Evolutionary conservation across 257 asterid genomes (phyloP), one percentile per base, ranked within the genome.

Genomic region (Forsythia viridissima): DNA sequence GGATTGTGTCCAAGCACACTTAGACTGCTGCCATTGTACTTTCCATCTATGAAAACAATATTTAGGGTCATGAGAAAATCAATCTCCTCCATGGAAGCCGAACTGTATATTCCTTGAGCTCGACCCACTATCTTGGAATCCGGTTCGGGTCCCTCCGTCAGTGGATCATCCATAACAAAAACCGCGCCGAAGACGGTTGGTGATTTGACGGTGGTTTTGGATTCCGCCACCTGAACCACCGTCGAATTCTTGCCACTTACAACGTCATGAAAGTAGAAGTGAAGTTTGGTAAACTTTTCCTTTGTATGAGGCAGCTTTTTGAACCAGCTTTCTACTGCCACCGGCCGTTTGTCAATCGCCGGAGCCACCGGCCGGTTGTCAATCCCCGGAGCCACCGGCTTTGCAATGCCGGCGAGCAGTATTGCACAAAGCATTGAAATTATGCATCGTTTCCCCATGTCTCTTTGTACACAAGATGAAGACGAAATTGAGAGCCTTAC

Each of bases 11-110:
- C 90, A 6, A 81, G 65, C 8, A 89, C 43, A 40, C 77, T 84
- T 0, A 89, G 85, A 21, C 61, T 89, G 77, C 93, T 88, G 13
- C 94, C 94, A 30, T 82, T 85, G 37, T 57, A 88, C 40, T 80
- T 12, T 11, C 87, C 88, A 0, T 13, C 16, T 0, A 88, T 88
- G 70, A 90, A 88, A 41, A 74, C 88, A 34, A 83, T 40, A 36
- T 80, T 80, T 8, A 85, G 63, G 37, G 84, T 79, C 89, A 86
- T 85, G 6, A 83, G 83, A 38, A 67, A 74, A 21, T 78, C 81
- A 2, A 82, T n/a, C n/a, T 79, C 83, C 1, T 42, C 41, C 65
- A 85, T 66, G 1, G 87, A 81, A 8, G 92, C 30, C 0, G 78
- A 71, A 40, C 73, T 85, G 18, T 79, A 71, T 13, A 89, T 42